Percentiles rank a stretch among this genome's conserved stretches.
phyloP scores from a whole-genome alignment of 306 rosid genomes.

The cucumber (Cucumis sativus) region DNA sequence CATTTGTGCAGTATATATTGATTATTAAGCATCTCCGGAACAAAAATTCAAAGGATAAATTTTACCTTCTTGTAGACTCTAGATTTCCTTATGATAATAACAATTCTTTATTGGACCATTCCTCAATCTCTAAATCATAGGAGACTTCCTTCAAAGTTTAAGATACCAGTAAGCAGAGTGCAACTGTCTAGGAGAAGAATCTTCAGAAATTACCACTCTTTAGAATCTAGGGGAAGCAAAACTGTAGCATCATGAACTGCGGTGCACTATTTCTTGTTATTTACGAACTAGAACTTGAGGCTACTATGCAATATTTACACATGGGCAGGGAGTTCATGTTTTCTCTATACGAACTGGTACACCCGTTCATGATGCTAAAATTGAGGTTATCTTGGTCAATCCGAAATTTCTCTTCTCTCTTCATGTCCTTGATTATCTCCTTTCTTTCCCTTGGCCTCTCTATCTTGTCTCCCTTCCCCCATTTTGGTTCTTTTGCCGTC shows the following conservation, averaged over 20 bases:
- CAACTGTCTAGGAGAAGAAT: neutral
- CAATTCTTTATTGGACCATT: neutral
- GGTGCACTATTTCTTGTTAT: no score
- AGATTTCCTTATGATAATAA: no score
- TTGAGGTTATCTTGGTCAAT: neutral
- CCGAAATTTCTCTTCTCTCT: neutral
- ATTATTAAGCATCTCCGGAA: neutral
- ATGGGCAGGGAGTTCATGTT: no score
- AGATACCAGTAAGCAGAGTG: neutral
- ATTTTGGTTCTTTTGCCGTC: neutral
- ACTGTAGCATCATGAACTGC: no score
- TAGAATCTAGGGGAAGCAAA: no score
- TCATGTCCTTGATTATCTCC: no score
- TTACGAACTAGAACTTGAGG: no score
- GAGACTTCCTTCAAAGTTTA: neutral
- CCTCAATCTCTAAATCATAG: neutral
- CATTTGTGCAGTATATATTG: neutral
- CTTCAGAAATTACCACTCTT: neutral
- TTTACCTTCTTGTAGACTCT: no score
- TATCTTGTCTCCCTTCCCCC: neutral
- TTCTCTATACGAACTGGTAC: no score
- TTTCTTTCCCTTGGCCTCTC: no score
- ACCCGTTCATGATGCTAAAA: neutral
- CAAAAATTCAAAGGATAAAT: neutral
- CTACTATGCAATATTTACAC: no score